Percentiles rank a stretch among this genome's conserved stretches.
Evolutionary conservation across 805 yeast genomes (phyloP).

Genomic region (Schwanniomyces sp.): DNA sequence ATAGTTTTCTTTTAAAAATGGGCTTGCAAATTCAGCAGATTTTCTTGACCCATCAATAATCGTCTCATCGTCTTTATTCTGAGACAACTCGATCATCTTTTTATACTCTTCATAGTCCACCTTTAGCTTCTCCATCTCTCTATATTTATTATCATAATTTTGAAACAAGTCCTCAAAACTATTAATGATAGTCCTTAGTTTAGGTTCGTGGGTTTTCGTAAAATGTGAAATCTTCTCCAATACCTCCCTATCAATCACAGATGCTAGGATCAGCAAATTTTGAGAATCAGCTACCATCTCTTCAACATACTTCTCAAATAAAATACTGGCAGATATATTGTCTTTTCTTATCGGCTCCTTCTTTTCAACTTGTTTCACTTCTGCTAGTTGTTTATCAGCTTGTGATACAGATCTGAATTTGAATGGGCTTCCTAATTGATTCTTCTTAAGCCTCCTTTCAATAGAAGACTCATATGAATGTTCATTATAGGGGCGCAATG

Average conservation of each 20-base stretch:
- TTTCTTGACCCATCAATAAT: constrained; percentile 1
- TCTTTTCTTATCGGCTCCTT: not conserved
- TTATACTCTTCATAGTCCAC: constrained; percentile 28
- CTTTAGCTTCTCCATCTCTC: constrained; percentile 27
- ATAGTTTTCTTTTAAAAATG: not conserved
- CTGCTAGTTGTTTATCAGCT: not conserved
- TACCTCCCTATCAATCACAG: constrained; percentile 32
- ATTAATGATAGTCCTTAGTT: constrained; percentile 19
- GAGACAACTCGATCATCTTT: constrained; percentile 31
- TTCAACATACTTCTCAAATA: constrained; percentile 13
- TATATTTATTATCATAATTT: constrained; percentile 24
- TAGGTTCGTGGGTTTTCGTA: constrained; percentile 37
- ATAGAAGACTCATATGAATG: not conserved
- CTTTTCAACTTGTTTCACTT: constrained; percentile 2
- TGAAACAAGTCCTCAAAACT: constrained; percentile 20
- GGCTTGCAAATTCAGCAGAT: not conserved
- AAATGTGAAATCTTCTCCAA: constrained; percentile 33
- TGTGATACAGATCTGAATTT: constrained; percentile 1
- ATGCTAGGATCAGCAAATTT: constrained; percentile 23
- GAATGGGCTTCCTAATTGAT: constrained; percentile 1
- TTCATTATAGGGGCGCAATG: constrained; percentile 13
- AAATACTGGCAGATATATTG: not conserved
- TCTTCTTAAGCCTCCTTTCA: not conserved
- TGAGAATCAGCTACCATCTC: constrained; percentile 23
- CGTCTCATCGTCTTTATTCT: not conserved